Evolutionary conservation across 805 yeast genomes (phyloP).

Genomic region (Pichia nanzhaoensis): DNA sequence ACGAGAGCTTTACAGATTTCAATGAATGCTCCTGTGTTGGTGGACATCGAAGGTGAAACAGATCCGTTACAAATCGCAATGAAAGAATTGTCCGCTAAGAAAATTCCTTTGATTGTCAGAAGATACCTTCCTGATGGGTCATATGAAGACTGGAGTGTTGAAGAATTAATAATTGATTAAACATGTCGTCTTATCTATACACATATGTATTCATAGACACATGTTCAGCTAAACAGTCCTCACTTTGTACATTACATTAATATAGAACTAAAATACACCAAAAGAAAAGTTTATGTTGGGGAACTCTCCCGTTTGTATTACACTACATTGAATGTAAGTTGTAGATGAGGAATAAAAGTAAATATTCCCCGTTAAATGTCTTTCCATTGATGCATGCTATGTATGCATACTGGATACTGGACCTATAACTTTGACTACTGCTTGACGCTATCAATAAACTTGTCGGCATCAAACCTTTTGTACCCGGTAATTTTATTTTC

Average conservation of each 20-base stretch:
- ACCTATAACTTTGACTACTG: background rate
- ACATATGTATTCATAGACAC: background rate
- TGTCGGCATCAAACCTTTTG: conserved; percentile 51
- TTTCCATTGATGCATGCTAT: too few species aligned
- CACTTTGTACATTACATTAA: conserved; percentile 6
- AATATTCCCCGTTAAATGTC: too few species aligned
- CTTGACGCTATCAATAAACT: conserved; percentile 45
- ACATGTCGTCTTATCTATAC: background rate
- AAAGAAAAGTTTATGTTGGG: too few species aligned
- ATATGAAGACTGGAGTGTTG: conserved; percentile 98
- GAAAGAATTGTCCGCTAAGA: conserved; percentile 92
- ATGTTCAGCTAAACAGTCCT: background rate
- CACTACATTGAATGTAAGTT: too few species aligned
- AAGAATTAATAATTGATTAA: conserved; percentile 84
- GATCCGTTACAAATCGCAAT: conserved; percentile 97
- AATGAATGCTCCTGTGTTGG: conserved; percentile 97
- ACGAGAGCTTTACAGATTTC: conserved; percentile 97
- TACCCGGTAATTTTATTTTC: conserved; percentile 52
- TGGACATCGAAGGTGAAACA: conserved; percentile 97
- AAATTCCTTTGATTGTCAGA: conserved; percentile 91
- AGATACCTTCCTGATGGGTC: conserved; percentile 96
- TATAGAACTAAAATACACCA: too few species aligned
- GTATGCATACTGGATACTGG: background rate
- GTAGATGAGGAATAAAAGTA: too few species aligned
- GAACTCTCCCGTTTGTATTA: too few species aligned